A percentile compares a stretch with the other conserved stretches of the same genome.
These are phyloP conservation scores for Syzygium malaccense DNA, from an alignment of 441 rosid species.

Conservation along the genomic window DNA sequence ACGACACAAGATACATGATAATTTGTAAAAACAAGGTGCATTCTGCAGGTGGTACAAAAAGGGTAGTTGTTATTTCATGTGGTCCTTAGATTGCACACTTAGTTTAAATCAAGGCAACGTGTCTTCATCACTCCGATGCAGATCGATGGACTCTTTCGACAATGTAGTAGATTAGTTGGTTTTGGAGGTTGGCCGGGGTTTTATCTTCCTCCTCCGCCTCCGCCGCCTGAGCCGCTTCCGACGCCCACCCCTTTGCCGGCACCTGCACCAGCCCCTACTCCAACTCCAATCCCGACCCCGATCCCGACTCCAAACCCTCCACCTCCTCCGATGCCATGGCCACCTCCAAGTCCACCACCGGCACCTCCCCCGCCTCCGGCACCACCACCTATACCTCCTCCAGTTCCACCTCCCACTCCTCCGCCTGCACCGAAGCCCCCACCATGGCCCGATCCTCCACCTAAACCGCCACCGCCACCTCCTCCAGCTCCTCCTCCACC, in stretches of 20 bases:
- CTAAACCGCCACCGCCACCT: not conserved
- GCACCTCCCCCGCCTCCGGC: not conserved
- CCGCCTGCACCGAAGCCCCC: not conserved
- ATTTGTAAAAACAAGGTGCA: not conserved
- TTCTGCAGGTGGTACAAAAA: not conserved
- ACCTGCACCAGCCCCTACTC: not conserved
- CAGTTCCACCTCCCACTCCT: not conserved
- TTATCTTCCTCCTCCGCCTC: slow-evolving; percentile 1
- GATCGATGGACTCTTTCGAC: not conserved
- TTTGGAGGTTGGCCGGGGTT: not conserved
- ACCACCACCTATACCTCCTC: not conserved
- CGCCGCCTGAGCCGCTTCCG: not conserved
- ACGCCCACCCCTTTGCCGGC: slow-evolving; percentile 1
- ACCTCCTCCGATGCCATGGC: not conserved
- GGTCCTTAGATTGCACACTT: not conserved
- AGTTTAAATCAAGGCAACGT: not conserved
- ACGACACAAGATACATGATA: not conserved
- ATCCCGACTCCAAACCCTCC: slow-evolving; percentile 1
- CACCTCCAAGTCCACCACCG: not conserved
- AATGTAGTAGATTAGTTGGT: not conserved
- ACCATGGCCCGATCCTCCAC: not conserved
- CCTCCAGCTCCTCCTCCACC: not conserved
- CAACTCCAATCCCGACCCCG: slow-evolving; percentile 6
- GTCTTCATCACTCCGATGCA: not conserved
- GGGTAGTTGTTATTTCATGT: not conserved